Conservation (phyloP, 2,329 filamentous ascomycete genomes). For the Apiospora marii region DNA sequence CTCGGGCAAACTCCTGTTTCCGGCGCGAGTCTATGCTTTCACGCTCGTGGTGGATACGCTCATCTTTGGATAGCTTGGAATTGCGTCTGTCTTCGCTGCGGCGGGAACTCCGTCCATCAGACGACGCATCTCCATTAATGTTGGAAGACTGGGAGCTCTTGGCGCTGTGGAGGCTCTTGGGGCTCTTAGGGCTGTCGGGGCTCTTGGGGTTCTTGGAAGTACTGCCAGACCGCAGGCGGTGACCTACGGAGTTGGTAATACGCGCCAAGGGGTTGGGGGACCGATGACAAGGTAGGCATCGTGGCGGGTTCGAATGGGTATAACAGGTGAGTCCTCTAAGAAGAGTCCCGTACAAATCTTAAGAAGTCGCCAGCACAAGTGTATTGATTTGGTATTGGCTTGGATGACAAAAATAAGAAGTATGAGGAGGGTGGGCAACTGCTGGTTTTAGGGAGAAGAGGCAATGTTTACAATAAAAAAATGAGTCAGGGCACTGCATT, state of each 20-base stretch:
- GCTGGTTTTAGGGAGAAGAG: neutral
- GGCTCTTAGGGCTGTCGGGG: neutral
- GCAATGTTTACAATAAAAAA: constrained; percentile 8
- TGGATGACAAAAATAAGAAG: neutral
- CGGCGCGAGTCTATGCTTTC: constrained; percentile 31
- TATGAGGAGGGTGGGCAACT: neutral
- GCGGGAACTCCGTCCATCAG: neutral
- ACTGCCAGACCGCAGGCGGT: neutral
- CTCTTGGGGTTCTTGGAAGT: neutral
- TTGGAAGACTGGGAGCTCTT: constrained; percentile 13
- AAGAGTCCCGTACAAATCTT: neutral
- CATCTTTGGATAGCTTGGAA: constrained; percentile 40
- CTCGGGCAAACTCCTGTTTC: constrained; percentile 37
- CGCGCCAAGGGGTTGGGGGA: constrained; percentile 9
- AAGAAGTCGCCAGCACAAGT: neutral
- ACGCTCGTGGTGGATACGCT: constrained; percentile 39
- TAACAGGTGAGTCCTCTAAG: constrained; percentile 6
- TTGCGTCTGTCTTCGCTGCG: constrained; percentile 37
- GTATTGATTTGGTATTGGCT: neutral
- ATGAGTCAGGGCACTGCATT: constrained; percentile 15
- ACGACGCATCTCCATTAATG: too few species aligned
- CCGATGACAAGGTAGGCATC: neutral
- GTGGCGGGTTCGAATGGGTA: neutral
- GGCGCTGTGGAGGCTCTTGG: constrained; percentile 13
- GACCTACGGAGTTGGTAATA: neutral